Evolutionary conservation across 164 flowering plant species (phyloP).

Genomic region (Sedum album): DNA sequence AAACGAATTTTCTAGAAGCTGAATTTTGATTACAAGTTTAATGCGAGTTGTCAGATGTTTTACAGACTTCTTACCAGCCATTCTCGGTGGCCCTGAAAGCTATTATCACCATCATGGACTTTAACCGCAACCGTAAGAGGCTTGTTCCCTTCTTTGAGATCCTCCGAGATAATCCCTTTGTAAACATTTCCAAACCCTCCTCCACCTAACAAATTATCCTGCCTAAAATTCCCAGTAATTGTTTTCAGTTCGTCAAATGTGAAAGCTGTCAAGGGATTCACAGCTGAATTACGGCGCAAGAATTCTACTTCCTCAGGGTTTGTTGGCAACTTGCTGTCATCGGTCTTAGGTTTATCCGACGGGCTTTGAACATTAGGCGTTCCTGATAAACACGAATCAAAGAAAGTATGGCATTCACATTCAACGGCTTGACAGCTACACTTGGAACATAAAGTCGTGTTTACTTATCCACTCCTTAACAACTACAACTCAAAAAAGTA

Average conservation of each 20-base stretch:
- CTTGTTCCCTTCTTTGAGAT: slow-evolving; percentile 45
- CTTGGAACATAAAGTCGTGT: background rate
- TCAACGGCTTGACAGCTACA: background rate
- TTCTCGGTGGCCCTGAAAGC: slow-evolving; percentile 91
- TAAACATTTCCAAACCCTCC: slow-evolving; percentile 97
- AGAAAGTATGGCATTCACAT: background rate
- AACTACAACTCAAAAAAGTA: background rate
- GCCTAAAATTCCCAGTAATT: slow-evolving; percentile 74
- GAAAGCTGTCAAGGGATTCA: slow-evolving; percentile 71
- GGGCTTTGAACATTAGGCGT: slow-evolving; percentile 37
- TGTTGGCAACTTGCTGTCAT: slow-evolving; percentile 49
- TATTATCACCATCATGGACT: slow-evolving; percentile 94
- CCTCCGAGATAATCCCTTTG: slow-evolving; percentile 65
- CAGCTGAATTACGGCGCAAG: slow-evolving; percentile 62
- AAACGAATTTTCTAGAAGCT: too few species aligned
- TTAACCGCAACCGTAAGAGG: slow-evolving; percentile 79
- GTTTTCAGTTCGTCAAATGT: slow-evolving; percentile 54
- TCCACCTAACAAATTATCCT: slow-evolving; percentile 69
- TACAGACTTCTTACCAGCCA: slow-evolving; percentile 70
- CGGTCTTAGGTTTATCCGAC: slow-evolving; percentile 20
- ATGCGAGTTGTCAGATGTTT: background rate
- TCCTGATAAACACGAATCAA: slow-evolving; percentile 23
- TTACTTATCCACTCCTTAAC: slow-evolving; percentile 1
- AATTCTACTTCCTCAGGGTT: slow-evolving; percentile 87
- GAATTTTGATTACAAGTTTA: background rate